These are phyloP conservation scores for Leavenworthia alabamica DNA, from an alignment of 345 rosid species.

Conservation along the genomic window DNA sequence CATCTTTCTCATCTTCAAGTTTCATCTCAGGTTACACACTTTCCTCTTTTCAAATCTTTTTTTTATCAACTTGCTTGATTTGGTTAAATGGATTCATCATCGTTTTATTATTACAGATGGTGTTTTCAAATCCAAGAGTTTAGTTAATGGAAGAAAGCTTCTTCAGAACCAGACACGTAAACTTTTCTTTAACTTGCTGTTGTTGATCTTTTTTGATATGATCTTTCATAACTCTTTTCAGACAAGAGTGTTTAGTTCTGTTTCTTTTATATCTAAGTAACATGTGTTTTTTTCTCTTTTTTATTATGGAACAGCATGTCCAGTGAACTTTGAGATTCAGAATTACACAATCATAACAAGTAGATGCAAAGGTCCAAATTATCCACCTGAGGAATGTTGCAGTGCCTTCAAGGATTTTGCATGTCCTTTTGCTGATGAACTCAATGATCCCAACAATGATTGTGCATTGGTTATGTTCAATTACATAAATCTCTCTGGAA, in stretches of 20 bases:
- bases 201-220: background rate
- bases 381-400: constrained; percentile 42
- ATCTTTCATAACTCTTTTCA: background rate
- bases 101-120: constrained; percentile 40
- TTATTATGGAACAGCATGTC: constrained; percentile 46
- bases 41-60: background rate
- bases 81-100: background rate
- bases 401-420: constrained; percentile 50
- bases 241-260: background rate
- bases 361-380: constrained; percentile 53
- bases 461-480: constrained; percentile 58
- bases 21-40: constrained; percentile 49
- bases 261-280: background rate
- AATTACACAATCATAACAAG: constrained; percentile 47
- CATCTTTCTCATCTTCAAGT: constrained; percentile 33
- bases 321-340: constrained; percentile 55
- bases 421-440: constrained; percentile 42
- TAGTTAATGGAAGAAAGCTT: constrained; percentile 47
- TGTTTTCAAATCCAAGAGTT: constrained; percentile 40
- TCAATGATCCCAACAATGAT: constrained; percentile 43
- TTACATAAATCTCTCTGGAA: constrained; percentile 54
- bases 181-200: background rate
- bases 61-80: background rate
- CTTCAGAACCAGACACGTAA: constrained; percentile 63
- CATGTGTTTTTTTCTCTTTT: constrained; percentile 7